Evolutionary conservation across 768 basidiomycete genomes (phyloP).

Genomic region (Cubamyces sp.): DNA sequence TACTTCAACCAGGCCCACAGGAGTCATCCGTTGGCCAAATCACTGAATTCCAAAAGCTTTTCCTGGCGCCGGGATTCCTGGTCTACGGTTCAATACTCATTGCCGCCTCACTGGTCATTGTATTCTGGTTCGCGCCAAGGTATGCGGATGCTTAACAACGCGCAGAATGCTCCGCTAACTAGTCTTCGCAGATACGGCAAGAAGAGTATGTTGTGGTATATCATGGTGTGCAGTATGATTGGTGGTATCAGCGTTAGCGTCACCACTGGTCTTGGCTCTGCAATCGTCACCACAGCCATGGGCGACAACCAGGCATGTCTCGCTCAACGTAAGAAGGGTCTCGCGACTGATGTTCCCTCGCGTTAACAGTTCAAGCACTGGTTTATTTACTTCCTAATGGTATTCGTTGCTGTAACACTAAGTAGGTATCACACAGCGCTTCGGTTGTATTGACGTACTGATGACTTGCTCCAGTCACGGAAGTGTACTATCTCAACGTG

Average conservation of each 20-base stretch:
- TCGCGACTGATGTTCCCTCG: neutral
- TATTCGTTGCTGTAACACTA: slow-evolving; percentile 82
- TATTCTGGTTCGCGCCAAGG: slow-evolving; percentile 83
- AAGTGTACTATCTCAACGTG: slow-evolving; percentile 95
- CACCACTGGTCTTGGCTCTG: slow-evolving; percentile 90
- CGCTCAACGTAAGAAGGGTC: slow-evolving; percentile 36
- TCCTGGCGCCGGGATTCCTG: slow-evolving; percentile 84
- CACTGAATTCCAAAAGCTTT: slow-evolving; percentile 72
- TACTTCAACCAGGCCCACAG: slow-evolving; percentile 54
- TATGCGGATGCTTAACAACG: slow-evolving; percentile 37
- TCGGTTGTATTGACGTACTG: slow-evolving; percentile 9
- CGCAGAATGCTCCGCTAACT: neutral
- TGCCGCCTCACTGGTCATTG: slow-evolving; percentile 63
- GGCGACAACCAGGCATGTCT: slow-evolving; percentile 75
- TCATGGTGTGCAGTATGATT: slow-evolving; percentile 93
- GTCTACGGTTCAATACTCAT: slow-evolving; percentile 70
- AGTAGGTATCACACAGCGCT: slow-evolving; percentile 46
- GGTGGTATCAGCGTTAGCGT: slow-evolving; percentile 95
- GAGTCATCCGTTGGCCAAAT: slow-evolving; percentile 75
- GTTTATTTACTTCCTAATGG: slow-evolving; percentile 89
- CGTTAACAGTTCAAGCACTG: slow-evolving; percentile 77
- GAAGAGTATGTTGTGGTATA: slow-evolving; percentile 94
- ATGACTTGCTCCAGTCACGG: slow-evolving; percentile 58
- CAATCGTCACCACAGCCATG: slow-evolving; percentile 79
- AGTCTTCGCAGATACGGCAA: slow-evolving; percentile 68